A percentile compares a stretch with the other conserved stretches of the same genome.
Evolutionary conservation across 306 rosid species (phyloP).

Genomic region (Purshia tridentata): DNA sequence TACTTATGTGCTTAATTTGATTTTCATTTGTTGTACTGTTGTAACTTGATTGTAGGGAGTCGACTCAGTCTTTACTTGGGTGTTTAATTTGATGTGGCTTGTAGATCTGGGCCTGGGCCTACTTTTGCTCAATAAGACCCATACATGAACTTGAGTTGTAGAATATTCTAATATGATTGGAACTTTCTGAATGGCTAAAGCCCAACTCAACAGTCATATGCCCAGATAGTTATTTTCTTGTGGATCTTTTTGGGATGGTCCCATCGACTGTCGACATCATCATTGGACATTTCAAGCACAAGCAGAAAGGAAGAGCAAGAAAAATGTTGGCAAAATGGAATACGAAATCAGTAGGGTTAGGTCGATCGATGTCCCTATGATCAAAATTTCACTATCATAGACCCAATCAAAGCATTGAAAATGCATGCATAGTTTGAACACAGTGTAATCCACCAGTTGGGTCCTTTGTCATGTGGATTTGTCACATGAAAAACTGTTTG

Average conservation of each 20-base stretch:
- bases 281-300: not conserved
- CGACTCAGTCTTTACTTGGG: not conserved
- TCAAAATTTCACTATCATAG: not conserved
- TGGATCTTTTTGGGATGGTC: too few species aligned
- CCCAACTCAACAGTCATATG: not conserved
- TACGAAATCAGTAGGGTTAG: not conserved
- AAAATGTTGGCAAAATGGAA: conserved; percentile 6
- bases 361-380: not conserved
- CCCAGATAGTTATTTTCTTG: not conserved
- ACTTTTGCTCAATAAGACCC: too few species aligned
- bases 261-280: too few species aligned
- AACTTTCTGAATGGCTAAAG: not conserved
- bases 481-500: conserved; percentile 29
- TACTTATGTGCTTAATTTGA: not conserved
- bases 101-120: too few species aligned
- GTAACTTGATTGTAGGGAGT: too few species aligned
- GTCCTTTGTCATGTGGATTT: not conserved
- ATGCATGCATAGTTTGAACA: conserved; percentile 6
- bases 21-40: not conserved
- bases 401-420: not conserved
- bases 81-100: too few species aligned
- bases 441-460: conserved; percentile 14
- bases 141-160: too few species aligned
- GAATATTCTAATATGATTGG: too few species aligned
- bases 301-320: not conserved